These are phyloP conservation scores for Cylindrotheca closterium DNA, from an alignment of 108 stramenopile species.

Conservation along the genomic window DNA sequence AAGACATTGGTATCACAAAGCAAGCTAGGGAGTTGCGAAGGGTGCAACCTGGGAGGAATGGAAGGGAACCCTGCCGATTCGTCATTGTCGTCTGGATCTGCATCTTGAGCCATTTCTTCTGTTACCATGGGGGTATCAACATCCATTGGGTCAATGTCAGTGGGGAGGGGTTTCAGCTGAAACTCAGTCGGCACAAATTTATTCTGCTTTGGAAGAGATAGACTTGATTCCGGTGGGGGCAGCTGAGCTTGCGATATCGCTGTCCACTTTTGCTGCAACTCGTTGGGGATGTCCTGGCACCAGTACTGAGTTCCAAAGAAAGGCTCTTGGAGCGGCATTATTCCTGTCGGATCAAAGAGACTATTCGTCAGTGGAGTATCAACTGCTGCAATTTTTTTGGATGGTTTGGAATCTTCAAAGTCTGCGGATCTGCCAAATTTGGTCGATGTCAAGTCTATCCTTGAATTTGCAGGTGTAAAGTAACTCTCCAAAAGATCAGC, in stretches of 20 bases:
- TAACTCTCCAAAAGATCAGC: slow-evolving; percentile 55
- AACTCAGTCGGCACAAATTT: slow-evolving; percentile 72
- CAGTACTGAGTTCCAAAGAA: slow-evolving; percentile 34
- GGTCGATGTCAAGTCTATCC: slow-evolving; percentile 77
- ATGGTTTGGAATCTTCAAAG: slow-evolving; percentile 36
- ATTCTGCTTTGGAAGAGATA: slow-evolving; percentile 71
- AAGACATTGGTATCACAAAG: slow-evolving; percentile 59
- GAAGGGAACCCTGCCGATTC: slow-evolving; percentile 71
- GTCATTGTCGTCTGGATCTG: slow-evolving; percentile 65
- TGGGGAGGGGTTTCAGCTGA: slow-evolving; percentile 57
- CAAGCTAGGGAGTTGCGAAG: slow-evolving; percentile 58
- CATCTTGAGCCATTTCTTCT: too few relatives aligned
- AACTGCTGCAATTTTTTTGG: slow-evolving; percentile 14
- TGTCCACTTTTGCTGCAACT: slow-evolving; percentile 47
- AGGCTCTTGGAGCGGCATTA: slow-evolving; percentile 17
- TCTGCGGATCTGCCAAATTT: slow-evolving; percentile 65
- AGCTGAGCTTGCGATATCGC: slow-evolving; percentile 36
- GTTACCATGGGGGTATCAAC: too few relatives aligned
- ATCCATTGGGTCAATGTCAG: slow-evolving; percentile 72
- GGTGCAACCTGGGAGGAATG: slow-evolving; percentile 62
- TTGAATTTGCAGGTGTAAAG: slow-evolving; percentile 62
- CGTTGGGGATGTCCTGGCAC: slow-evolving; percentile 4
- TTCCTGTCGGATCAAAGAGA: slow-evolving; percentile 9
- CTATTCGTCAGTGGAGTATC: not conserved
- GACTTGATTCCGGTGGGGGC: slow-evolving; percentile 41